A percentile compares a stretch with the other conserved stretches of the same genome.
Conservation (phyloP, 805 yeast genomes). For the Suhomyces xylopsoci region DNA sequence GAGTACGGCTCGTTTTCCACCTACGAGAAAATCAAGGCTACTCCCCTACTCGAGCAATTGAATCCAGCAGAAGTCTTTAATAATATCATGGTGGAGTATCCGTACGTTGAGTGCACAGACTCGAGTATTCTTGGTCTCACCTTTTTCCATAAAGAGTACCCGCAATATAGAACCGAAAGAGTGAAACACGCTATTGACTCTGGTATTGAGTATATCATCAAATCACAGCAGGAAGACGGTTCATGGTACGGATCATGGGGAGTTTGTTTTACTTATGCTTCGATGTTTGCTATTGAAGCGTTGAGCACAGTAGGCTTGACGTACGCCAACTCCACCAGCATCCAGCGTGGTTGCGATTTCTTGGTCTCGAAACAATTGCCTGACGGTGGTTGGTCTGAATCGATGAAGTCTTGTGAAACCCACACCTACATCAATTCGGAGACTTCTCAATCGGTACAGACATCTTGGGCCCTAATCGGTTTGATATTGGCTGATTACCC, state of each 20-base stretch:
- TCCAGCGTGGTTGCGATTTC: conserved; percentile 80
- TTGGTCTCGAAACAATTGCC: conserved; percentile 65
- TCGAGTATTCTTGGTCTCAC: conserved; percentile 87
- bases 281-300: conserved; percentile 97
- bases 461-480: conserved; percentile 90
- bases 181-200: conserved; percentile 65
- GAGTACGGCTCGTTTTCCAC: conserved; percentile 92
- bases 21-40: conserved; percentile 82
- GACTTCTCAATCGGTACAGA: conserved; percentile 75
- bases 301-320: conserved; percentile 62
- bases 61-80: conserved; percentile 99
- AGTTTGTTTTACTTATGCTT: conserved; percentile 90
- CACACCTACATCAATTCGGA: conserved; percentile 66
- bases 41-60: conserved; percentile 68
- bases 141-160: conserved; percentile 64
- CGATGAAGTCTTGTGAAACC: conserved; percentile 86
- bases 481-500: conserved; percentile 81
- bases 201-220: conserved; percentile 70
- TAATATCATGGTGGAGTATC: conserved; percentile 97
- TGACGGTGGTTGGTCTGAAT: conserved; percentile 99
- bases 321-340: conserved; percentile 61
- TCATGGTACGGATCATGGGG: conserved; percentile 99
- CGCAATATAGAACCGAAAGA: conserved; percentile 61
- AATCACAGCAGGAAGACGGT: conserved; percentile 74
- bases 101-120: conserved; percentile 97